Base-by-base conservation (phyloP, 441 rosid genomes). In the Brassica hybrid region DNA sequence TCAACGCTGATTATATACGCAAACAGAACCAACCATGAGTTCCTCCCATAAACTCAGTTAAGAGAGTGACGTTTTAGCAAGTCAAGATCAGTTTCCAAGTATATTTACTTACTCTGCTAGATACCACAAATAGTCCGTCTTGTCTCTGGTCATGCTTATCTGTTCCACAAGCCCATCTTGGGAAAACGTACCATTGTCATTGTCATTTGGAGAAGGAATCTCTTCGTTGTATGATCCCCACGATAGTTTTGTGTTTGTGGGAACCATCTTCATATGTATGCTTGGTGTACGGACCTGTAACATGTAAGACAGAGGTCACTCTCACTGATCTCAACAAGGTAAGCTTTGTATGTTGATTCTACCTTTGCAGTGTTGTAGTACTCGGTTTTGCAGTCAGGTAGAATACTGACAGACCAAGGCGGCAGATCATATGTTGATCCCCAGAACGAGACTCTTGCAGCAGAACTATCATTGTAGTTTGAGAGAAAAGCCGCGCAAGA, bases 151-250 rank as follows among this genome's bases (percentile, higher is more conserved):
- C 16, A 86, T 58, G 67, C 73, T 77, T 18, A 84, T 61, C 76
- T 89, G 94, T 74, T 89, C 94, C 78, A 76, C 73, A 43, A 89
- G 84, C 70, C 94, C 89, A 12, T 58, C 69, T 57, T 19, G 18
- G 0, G 84, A 27, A 74, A 83, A 69, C 4, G 86, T 81, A 19
- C 74, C 81, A 56, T 67, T 76, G 14, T 73, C 80, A 56, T 65
- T 76, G 17, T 73, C 89, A 32, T 74, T 50, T 30, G 88, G 68
- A 57, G 88, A 77, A 67, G 86, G 83, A 38, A 60, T 77, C 66
- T 81, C 87, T 73, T 89, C 94, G 17, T n/a, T 85, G 83, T 72
- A 84, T 38, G 94, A 87, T 65, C 82, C 83, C 94, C 94, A 89
- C 23, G 83, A 70, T 72, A 89, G 52, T 45, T 65, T 30, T 65